phyloP scores from a whole-genome alignment of 2,329 filamentous ascomycete genomes.

The Emmonsiellopsis sp. region DNA sequence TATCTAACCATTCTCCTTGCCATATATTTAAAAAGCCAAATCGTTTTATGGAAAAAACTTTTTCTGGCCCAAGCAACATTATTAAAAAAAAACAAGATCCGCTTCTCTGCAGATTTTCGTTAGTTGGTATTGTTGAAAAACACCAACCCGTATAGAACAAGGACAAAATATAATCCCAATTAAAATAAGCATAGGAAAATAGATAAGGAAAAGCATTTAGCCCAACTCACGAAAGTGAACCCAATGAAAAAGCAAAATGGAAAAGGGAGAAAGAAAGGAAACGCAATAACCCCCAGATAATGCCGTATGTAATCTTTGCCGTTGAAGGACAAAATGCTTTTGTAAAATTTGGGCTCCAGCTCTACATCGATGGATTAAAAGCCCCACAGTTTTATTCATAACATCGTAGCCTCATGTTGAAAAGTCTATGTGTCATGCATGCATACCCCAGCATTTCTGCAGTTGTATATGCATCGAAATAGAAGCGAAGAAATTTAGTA shows the following conservation, averaged over 20 bases:
- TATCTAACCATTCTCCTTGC: background rate
- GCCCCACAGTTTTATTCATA: slow-evolving; percentile 43
- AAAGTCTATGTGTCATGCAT: slow-evolving; percentile 31
- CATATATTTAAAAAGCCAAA: background rate
- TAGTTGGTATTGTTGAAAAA: slow-evolving; percentile 3
- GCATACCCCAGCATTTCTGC: slow-evolving; percentile 6
- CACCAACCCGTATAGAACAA: background rate
- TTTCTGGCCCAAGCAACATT: background rate
- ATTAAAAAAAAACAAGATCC: background rate
- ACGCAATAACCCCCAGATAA: slow-evolving; percentile 2
- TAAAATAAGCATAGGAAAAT: background rate
- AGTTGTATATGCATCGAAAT: slow-evolving; percentile 16
- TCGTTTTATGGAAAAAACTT: background rate
- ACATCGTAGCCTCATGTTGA: slow-evolving; percentile 53
- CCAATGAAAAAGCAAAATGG: background rate
- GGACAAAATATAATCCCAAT: background rate
- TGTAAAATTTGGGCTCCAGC: slow-evolving; percentile 19
- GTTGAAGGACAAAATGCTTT: slow-evolving; percentile 48
- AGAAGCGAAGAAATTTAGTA: slow-evolving; percentile 46
- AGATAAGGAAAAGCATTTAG: background rate
- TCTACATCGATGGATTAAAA: slow-evolving; percentile 37
- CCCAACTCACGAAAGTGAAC: background rate
- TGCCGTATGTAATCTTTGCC: slow-evolving; percentile 31
- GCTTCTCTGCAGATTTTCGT: background rate
- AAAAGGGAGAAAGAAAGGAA: background rate